Base-by-base conservation (phyloP, 805 yeast species). In the Phaffomyces opuntiae region DNA sequence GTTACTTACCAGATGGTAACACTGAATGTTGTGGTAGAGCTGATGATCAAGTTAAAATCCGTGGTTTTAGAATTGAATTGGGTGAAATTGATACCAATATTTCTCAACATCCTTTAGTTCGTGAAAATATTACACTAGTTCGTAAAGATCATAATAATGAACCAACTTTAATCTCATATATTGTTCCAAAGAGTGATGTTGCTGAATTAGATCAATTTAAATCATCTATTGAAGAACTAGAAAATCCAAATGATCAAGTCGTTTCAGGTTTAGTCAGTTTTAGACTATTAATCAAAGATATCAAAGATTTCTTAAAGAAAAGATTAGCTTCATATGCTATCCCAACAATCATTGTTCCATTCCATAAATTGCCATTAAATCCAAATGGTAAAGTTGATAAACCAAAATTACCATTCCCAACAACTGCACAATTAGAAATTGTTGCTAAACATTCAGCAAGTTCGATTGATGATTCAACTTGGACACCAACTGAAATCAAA, bases 1-100 rank as follows among this genome's bases (percentile, higher is more conserved):
- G 99, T 56, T 93, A 95, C 63, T 70, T 90, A 48, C 97, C 98
- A 7, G 96, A 90, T 61, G 99, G 99, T 47, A 87, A 93, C 68
- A 89, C 93, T 56, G 99, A 93, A 71, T 91, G 97, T 65, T 85
- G 95, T 63, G 99, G 99, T 49, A 80, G 99, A 64, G 99, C 99
- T 26, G 99, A 93, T 68, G 98, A 91, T 63, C 99, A 93, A 67
- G 96, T 93, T 50, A 93, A 93, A 66, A 93, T 93, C 54, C 81
- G 99, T 70, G 99, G 99, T 2, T 95, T 93, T 79, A 80, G 99
- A 68, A 95, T 93, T 52, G 99, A 93, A 68, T 74, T 93, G 46
- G 99, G 99, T 49, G 99, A 93, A 68, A 95, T 93, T 61, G 98
- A 93, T 65, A 93, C 99, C 14, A 96, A 93, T 62, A 78, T 93